Evolutionary conservation across 169 alveolate species (phyloP).

Genomic region (Theileria luwenshuni): DNA sequence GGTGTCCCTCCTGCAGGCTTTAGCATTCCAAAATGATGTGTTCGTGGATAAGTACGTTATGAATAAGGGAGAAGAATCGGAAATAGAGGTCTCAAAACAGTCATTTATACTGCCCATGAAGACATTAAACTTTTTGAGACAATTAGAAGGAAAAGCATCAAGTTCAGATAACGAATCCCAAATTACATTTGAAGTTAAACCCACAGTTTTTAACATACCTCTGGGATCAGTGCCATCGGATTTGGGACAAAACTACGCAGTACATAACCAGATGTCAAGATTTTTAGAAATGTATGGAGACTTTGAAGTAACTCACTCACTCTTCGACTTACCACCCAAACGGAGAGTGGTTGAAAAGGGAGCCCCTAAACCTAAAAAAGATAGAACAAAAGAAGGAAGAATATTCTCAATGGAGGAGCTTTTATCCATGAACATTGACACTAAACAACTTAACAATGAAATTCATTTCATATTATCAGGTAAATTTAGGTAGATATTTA

Average conservation of each 20-base stretch:
- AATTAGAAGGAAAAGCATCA: conserved; percentile 18
- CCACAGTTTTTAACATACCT: conserved; percentile 3
- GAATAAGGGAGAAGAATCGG: conserved; percentile 10
- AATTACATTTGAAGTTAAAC: conserved; percentile 6
- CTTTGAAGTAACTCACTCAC: conserved; percentile 26
- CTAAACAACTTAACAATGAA: conserved; percentile 6
- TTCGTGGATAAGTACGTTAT: conserved; percentile 16
- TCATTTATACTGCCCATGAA: conserved; percentile 17
- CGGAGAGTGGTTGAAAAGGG: neutral
- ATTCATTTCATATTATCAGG: conserved; percentile 30
- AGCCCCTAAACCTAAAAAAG: neutral
- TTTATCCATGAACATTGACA: conserved; percentile 11
- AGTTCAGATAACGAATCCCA: neutral
- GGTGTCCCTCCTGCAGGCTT: conserved; percentile 44
- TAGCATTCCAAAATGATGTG: conserved; percentile 38
- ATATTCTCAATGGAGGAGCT: conserved; percentile 22
- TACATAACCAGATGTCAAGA: conserved; percentile 1
- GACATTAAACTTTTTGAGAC: conserved; percentile 1
- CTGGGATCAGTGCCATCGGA: conserved; percentile 2
- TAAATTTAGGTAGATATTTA: neutral
- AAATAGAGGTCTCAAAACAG: neutral
- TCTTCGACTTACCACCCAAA: conserved; percentile 10
- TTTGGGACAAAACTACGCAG: conserved; percentile 20
- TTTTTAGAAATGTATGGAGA: conserved; percentile 22
- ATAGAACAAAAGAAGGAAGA: neutral